Conservation (phyloP, 2,329 filamentous ascomycete species). For the Botrytis elliptica region DNA sequence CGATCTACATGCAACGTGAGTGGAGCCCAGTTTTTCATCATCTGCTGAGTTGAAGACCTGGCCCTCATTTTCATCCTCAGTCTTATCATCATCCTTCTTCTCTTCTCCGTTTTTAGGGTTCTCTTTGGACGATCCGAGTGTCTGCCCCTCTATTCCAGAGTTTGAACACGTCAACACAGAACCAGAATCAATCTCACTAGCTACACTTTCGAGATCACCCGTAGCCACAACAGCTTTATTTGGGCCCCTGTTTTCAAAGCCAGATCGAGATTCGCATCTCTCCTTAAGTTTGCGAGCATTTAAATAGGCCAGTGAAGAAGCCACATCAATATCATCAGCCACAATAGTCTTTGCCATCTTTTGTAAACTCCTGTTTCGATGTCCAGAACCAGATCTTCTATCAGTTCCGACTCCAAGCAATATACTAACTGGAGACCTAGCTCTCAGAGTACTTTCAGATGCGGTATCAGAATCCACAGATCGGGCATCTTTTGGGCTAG, state of each 20-base stretch:
- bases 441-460: constrained; percentile 1
- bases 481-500: neutral
- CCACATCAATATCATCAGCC: neutral
- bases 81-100: neutral
- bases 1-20: neutral
- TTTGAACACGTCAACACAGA: neutral
- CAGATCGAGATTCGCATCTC: neutral
- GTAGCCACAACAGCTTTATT: neutral
- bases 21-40: neutral
- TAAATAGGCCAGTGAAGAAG: neutral
- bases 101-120: neutral
- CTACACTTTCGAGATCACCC: neutral
- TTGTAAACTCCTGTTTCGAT: neutral
- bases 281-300: neutral
- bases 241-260: neutral
- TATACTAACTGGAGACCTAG: constrained; percentile 13
- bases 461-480: neutral
- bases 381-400: neutral
- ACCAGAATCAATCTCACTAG: neutral
- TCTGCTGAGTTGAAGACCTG: neutral
- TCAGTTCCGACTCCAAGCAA: neutral
- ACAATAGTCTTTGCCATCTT: too few species aligned
- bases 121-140: too few species aligned
- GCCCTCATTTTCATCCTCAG: neutral
- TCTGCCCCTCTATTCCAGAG: neutral